These are phyloP conservation scores for Citrus sp. DNA, from an alignment of 345 rosid species.

Conservation along the genomic window DNA sequence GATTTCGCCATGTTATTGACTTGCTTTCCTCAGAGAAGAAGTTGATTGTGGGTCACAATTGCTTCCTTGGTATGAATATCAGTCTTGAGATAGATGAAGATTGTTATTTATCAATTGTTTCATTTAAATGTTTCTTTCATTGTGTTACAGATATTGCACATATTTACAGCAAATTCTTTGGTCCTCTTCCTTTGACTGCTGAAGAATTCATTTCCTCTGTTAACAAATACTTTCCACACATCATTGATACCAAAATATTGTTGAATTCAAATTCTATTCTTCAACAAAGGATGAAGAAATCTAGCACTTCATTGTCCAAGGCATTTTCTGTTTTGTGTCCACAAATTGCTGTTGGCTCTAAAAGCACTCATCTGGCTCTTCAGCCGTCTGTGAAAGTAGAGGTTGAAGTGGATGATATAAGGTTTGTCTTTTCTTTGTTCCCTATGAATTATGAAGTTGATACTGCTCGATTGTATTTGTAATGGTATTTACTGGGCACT, in stretches of 20 bases:
- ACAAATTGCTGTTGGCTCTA: conserved; percentile 50
- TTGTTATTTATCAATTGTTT: conserved; percentile 7
- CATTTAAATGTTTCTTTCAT: conserved; percentile 13
- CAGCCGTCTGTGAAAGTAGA: conserved; percentile 59
- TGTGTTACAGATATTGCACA: conserved; percentile 80
- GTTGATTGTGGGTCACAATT: conserved; percentile 93
- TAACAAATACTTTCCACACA: conserved; percentile 58
- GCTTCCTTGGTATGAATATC: conserved; percentile 67
- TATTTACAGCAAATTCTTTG: conserved; percentile 71
- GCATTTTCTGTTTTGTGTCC: conserved; percentile 75
- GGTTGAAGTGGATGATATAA: conserved; percentile 68
- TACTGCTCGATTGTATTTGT: neutral
- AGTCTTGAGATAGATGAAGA: conserved; percentile 13
- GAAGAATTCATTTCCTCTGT: conserved; percentile 65
- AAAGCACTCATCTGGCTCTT: conserved; percentile 22
- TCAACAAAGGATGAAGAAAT: conserved; percentile 56
- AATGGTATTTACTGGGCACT: neutral
- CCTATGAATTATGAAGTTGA: neutral
- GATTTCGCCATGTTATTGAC: conserved; percentile 91
- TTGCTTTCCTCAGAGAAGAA: conserved; percentile 75
- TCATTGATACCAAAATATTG: conserved; percentile 87
- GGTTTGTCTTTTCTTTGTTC: conserved; percentile 44
- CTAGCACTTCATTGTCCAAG: conserved; percentile 66
- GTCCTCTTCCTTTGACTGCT: conserved; percentile 72
- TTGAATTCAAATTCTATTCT: conserved; percentile 54